Evolutionary conservation across 2,329 filamentous ascomycete genomes (phyloP), one percentile per base, ranked within the genome.

Genomic region (Fusarium xyrophilum): DNA sequence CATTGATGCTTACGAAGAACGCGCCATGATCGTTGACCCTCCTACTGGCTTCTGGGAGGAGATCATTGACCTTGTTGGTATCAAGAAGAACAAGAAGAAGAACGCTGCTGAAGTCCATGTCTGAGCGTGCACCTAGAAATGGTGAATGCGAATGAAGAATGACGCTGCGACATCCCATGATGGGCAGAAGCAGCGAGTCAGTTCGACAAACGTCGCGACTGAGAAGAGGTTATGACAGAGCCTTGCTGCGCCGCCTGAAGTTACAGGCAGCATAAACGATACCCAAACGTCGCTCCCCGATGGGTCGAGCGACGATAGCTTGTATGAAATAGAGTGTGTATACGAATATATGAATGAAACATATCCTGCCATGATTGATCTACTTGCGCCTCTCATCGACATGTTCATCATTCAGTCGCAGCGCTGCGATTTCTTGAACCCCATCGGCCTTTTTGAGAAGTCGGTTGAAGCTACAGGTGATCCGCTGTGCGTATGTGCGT

Each of bases 1-100:
- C 21, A 83, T 87, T 57, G 85, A 87, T 67, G 80, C 79, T 0
- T 86, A 86, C 50, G 83, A 85, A 69, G 78, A 75, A 10, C 79
- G 77, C 12, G 71, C 78, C 12, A 69, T 71, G 68, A 57, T 70
- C 3, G 5, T 38, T 7, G 78, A 80, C 19, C 76, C 78, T 5
- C 82, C 82, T 1, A 75, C 81, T 39, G 77, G 80, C 2, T 85
- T 85, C 75, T 71, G 65, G 59, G 35, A 56, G 17, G 70, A 73
- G 43, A 68, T 68, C 17, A 19, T 60, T 8, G 64, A 42, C 6
- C 28, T 72, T 43, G 35, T 71, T 39, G 51, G 68, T 8, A 57
- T 69, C 13, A 64, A 63, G 59, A 54, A 57, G 52, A 65, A 59
- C 35, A 70, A 65, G 56, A 57, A 68, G 25, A 60, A 63, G 42